Evolutionary conservation across 108 stramenopile species (phyloP).

Genomic region (Parietichytrium sp.): DNA sequence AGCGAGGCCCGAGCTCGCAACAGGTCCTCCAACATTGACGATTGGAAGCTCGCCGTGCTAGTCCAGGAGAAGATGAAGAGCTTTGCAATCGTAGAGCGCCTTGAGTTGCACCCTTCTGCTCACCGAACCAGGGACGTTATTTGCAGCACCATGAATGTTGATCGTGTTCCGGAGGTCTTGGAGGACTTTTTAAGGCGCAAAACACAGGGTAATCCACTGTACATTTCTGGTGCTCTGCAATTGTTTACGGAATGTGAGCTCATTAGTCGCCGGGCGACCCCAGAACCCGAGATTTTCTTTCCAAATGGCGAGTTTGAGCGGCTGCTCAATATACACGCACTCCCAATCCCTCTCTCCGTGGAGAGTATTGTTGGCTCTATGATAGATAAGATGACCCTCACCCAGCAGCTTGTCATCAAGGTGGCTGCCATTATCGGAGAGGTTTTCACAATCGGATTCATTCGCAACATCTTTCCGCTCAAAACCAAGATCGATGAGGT

Average conservation of each 20-base stretch:
- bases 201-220: constrained; percentile 9
- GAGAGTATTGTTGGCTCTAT: constrained; percentile 27
- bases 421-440: constrained; percentile 17
- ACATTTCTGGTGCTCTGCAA: not conserved
- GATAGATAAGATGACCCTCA: constrained; percentile 7
- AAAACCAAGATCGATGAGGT: not conserved
- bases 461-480: not conserved
- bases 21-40: not conserved
- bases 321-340: not conserved
- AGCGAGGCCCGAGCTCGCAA: not conserved
- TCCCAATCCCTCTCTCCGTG: not conserved
- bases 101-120: not conserved
- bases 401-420: constrained; percentile 37
- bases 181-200: not conserved
- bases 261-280: not conserved
- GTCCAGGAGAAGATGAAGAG: not conserved
- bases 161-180: not conserved
- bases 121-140: constrained; percentile 4
- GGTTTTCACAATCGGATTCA: not conserved
- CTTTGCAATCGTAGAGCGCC: not conserved
- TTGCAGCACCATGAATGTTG: not conserved
- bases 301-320: constrained; percentile 4
- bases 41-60: not conserved
- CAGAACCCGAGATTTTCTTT: not conserved
- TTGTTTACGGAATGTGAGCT: not conserved